Conservation (phyloP, 108 stramenopile genomes). For the Conticribra weissflogii region DNA sequence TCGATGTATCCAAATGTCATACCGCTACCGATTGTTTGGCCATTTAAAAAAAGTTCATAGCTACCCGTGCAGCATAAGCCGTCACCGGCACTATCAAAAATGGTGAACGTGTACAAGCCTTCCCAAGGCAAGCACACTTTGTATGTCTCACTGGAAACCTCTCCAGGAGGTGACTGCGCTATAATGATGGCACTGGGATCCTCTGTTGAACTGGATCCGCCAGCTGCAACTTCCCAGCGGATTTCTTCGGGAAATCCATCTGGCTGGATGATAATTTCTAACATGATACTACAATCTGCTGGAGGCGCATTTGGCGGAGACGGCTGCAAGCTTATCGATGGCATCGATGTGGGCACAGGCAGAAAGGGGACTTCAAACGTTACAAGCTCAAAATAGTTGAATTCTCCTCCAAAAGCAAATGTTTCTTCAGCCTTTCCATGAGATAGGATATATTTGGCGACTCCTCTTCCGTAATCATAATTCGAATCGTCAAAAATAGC, state of each 20-base stretch:
- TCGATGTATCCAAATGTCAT: neutral
- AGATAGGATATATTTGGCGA: neutral
- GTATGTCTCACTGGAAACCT: slow-evolving; percentile 4
- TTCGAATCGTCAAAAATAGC: slow-evolving; percentile 25
- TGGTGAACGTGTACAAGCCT: slow-evolving; percentile 18
- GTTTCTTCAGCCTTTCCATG: neutral
- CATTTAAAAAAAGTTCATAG: neutral
- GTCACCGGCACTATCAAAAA: slow-evolving; percentile 13
- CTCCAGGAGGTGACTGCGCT: slow-evolving; percentile 7
- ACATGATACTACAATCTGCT: slow-evolving; percentile 8
- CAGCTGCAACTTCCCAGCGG: slow-evolving; percentile 14
- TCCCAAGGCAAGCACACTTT: slow-evolving; percentile 17
- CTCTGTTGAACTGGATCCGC: neutral
- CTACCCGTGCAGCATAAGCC: neutral
- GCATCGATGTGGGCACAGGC: neutral
- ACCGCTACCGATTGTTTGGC: neutral
- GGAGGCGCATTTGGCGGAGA: neutral
- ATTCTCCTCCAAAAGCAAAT: neutral
- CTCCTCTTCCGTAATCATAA: slow-evolving; percentile 1
- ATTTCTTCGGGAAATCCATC: slow-evolving; percentile 23
- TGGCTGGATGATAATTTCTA: slow-evolving; percentile 12
- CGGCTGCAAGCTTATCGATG: neutral
- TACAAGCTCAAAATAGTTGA: neutral
- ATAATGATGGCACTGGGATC: slow-evolving; percentile 13
- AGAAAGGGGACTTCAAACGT: neutral